Evolutionary conservation across 345 rosid species (phyloP), one percentile per base, ranked within the genome.

Genomic region (Moricandia arvensis): DNA sequence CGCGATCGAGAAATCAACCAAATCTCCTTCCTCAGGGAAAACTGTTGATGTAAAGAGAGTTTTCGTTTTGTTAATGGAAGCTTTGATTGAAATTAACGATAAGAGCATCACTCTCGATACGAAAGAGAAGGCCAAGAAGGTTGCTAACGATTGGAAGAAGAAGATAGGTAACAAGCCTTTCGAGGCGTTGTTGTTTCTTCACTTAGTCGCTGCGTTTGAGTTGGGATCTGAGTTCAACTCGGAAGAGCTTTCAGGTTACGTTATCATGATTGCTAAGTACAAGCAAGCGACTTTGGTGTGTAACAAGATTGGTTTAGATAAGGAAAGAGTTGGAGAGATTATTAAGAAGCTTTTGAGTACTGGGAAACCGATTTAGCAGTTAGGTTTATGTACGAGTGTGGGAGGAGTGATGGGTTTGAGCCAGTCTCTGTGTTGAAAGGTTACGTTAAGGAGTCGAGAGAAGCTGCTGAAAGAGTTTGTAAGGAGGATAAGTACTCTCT

Each of bases 81-180:
- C 57, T 37, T 63, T 93, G 78, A 79, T 75, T 74, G 84, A 82
- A 21, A 66, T 54, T 59, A 41, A 74, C 64, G 60, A 77, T n/a
- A n/a, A n/a, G n/a, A n/a, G n/a, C n/a, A n/a, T n/a, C n/a, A n/a
- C n/a, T n/a, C n/a, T n/a, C n/a, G 80, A 82, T 31, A 84, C 74
- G 54, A 87, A 78, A 55, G 87, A 80, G 49, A 88, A 83, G 78
- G 97, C 96, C 4, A 88, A 81, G 80, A 78, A 17, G 33, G 4
- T 91, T 71, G 96, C 93, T 5, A 54, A 75, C 33, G 87, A 78
- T 49, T 89, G 94, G 98, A 91, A 75, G 70, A 62, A 33, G 45
- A 87, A 79, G 78, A 80, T 77, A 30, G 73, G 15, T 35, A 6
- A 49, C 53, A 62, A 55, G 31, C 84, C 74, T 61, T 75, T 80